phyloP scores from a whole-genome alignment of 2,329 filamentous ascomycete species.

The Aspergillus unguis region DNA sequence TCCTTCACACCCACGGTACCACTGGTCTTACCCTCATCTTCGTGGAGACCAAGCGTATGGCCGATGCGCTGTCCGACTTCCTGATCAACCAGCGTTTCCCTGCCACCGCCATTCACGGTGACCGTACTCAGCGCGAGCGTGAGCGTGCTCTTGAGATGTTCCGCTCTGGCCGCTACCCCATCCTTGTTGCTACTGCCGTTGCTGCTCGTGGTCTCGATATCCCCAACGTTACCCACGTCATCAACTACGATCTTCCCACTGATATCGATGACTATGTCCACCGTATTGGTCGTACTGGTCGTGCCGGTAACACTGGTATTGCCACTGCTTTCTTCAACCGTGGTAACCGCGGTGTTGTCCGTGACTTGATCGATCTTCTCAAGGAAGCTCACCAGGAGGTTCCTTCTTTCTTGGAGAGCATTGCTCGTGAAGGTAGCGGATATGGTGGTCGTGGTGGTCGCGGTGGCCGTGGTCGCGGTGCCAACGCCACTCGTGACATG shows the following conservation, averaged over 20 bases:
- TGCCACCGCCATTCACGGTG: constrained; percentile 96
- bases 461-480: constrained; percentile 65
- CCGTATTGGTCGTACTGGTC: constrained; percentile 98
- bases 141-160: constrained; percentile 97
- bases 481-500: constrained; percentile 76
- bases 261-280: constrained; percentile 99
- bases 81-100: constrained; percentile 98
- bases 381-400: constrained; percentile 99
- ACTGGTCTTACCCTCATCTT: constrained; percentile 92
- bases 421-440: constrained; percentile 85
- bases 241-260: constrained; percentile 99
- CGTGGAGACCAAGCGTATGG: constrained; percentile 99
- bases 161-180: constrained; percentile 91
- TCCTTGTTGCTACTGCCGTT: constrained; percentile 94
- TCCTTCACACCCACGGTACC: constrained; percentile 83
- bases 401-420: constrained; percentile 89
- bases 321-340: constrained; percentile 99
- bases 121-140: constrained; percentile 97
- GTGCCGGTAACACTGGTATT: constrained; percentile 98
- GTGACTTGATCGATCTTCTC: constrained; percentile 92
- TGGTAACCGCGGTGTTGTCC: constrained; percentile 95
- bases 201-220: constrained; percentile 91
- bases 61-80: constrained; percentile 95
- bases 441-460: constrained; percentile 74
- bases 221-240: constrained; percentile 91